Evolutionary conservation across 768 basidiomycete genomes (phyloP), one percentile per base, ranked within the genome.

Genomic region (Coprinopsis strossmayeri): DNA sequence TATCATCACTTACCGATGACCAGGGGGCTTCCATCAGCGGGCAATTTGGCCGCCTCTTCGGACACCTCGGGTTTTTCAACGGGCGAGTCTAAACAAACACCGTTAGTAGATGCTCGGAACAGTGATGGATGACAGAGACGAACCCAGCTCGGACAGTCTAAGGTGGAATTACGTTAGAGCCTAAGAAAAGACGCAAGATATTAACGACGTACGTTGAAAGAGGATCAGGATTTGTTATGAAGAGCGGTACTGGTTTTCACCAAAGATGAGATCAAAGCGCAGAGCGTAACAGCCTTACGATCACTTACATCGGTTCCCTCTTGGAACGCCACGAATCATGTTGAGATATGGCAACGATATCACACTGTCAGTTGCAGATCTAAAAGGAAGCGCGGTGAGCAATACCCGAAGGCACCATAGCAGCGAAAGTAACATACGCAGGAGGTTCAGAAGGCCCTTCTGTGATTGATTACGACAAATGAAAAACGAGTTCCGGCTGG

Each of bases 341-440:
- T 67, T 69, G 48, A 77, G 62, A 48, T 71, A 63, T 20, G 75
- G 75, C n/a, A 77, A 61, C 12, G 73, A 75, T 55, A 71, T 70
- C 27, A 77, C 75, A 47, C 75, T 77, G 39, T 67, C 66, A 25
- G 67, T 65, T 41, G 72, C 69, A 45, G 70, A 69, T 21, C 73
- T 73, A 48, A 28, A 34, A 20, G 17, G 21, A 44, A 18, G 39
- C 17, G 35, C 32, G n/a, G 20, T 25, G 7, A 45, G 43, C 34
- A 37, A 24, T 25, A 42, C 35, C 30, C 40, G 18, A 27, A 21
- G 42, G 40, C n/a, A n/a, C 51, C 49, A 46, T 42, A 38, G 44
- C 39, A 45, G 21, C 34, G 41, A 44, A 42, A 49, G 24, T 42
- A 7, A 54, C 55, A 48, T 55, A 66, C 63, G 48, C 47, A 35